Evolutionary conservation across 805 yeast genomes (phyloP).

Genomic region (Candida railenensis): DNA sequence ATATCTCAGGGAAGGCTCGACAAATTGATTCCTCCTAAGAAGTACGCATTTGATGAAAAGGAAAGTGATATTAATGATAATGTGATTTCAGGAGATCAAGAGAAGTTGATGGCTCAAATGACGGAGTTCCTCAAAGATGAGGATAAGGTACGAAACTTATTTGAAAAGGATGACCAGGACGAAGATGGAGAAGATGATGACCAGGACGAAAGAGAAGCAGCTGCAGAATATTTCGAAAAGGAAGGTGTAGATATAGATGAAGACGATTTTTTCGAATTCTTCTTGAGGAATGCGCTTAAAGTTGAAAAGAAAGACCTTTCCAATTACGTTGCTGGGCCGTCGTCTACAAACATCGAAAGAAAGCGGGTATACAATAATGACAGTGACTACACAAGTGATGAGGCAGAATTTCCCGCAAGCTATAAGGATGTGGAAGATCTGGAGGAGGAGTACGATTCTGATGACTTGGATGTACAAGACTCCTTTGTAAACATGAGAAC

Average conservation of each 20-base stretch:
- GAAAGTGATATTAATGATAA: background rate
- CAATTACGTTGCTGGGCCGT: background rate
- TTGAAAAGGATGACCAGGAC: slow-evolving; percentile 11
- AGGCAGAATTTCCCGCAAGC: slow-evolving; percentile 4
- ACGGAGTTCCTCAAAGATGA: slow-evolving; percentile 3
- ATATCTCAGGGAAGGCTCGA: background rate
- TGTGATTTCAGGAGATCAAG: background rate
- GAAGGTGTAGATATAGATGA: slow-evolving; percentile 48
- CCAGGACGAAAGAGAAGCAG: slow-evolving; percentile 5
- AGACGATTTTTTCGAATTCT: slow-evolving; percentile 63
- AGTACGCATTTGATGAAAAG: background rate
- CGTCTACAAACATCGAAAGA: slow-evolving; percentile 2
- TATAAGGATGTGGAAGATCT: slow-evolving; percentile 4
- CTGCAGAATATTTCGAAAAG: slow-evolving; percentile 9
- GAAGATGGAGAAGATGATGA: slow-evolving; percentile 8
- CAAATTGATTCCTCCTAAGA: background rate
- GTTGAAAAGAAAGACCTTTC: background rate
- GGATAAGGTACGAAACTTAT: slow-evolving; percentile 1
- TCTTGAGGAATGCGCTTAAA: slow-evolving; percentile 9
- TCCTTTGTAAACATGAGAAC: slow-evolving; percentile 4
- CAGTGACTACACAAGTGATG: slow-evolving; percentile 16
- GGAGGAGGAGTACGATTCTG: slow-evolving; percentile 8
- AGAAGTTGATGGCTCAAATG: background rate
- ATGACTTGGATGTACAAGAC: slow-evolving; percentile 3
- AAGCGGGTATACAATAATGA: slow-evolving; percentile 14